Conservation (phyloP, 345 rosid genomes). For the Sapria himalayana region DNA sequence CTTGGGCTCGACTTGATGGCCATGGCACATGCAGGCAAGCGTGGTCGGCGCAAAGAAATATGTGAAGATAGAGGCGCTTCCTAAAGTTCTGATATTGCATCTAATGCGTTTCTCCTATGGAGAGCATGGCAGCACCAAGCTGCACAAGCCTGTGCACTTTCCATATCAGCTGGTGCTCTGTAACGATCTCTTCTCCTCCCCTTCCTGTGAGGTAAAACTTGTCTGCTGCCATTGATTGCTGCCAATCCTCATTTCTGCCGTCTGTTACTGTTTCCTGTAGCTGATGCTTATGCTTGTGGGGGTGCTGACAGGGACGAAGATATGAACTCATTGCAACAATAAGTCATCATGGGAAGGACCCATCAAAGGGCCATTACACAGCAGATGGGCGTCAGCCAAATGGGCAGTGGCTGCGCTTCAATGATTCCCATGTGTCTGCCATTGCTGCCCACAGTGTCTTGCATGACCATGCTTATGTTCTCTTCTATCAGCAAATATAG, state of each 20-base stretch:
- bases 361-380: conserved; percentile 86
- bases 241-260: no score
- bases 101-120: conserved; percentile 87
- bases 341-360: conserved; percentile 86
- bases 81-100: conserved; percentile 84
- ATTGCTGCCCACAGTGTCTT: conserved; percentile 47
- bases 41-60: conserved; percentile 71
- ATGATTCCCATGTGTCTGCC: conserved; percentile 56
- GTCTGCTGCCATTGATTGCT: not conserved
- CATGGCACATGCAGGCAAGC: conserved; percentile 39
- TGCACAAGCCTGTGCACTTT: conserved; percentile 64
- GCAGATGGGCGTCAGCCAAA: conserved; percentile 51
- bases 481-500: conserved; percentile 69
- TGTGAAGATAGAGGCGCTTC: conserved; percentile 54
- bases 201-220: conserved; percentile 37
- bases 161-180: conserved; percentile 55
- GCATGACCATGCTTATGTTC: conserved; percentile 88
- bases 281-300: no score
- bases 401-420: conserved; percentile 67
- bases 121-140: conserved; percentile 76
- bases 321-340: conserved; percentile 84
- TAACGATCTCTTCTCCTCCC: conserved; percentile 47
- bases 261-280: no score
- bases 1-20: no score
- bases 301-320: conserved; percentile 37